phyloP scores from a whole-genome alignment of 2,329 filamentous ascomycete genomes.

The Fusarium euwallaceae region DNA sequence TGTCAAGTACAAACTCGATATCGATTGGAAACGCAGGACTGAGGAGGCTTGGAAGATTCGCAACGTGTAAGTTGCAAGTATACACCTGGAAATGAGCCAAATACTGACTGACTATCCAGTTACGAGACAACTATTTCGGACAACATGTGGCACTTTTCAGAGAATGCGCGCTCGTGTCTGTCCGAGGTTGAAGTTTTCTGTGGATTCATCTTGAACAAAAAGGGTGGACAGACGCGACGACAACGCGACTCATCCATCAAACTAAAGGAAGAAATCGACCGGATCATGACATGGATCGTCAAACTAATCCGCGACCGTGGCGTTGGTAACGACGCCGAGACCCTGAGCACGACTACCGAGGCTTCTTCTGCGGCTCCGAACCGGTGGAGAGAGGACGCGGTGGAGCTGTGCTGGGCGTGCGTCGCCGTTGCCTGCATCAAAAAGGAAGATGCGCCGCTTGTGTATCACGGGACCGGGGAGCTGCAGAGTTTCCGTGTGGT shows the following conservation, averaged over 20 bases:
- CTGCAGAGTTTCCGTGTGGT: slow-evolving; percentile 55
- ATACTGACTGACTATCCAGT: slow-evolving; percentile 46
- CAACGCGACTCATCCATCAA: slow-evolving; percentile 66
- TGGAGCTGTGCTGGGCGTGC: slow-evolving; percentile 54
- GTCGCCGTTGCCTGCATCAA: slow-evolving; percentile 46
- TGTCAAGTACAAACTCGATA: slow-evolving; percentile 28
- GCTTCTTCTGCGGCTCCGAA: background rate
- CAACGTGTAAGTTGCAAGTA: slow-evolving; percentile 58
- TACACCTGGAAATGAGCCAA: slow-evolving; percentile 46
- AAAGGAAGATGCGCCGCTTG: background rate
- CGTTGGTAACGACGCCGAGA: slow-evolving; percentile 23
- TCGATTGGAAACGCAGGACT: slow-evolving; percentile 52
- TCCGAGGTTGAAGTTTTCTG: slow-evolving; percentile 68
- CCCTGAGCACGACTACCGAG: slow-evolving; percentile 22
- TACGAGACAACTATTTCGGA: slow-evolving; percentile 61
- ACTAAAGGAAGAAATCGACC: slow-evolving; percentile 65
- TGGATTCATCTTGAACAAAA: slow-evolving; percentile 67
- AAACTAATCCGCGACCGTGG: slow-evolving; percentile 48
- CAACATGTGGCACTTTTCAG: slow-evolving; percentile 58
- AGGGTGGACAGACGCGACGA: slow-evolving; percentile 61
- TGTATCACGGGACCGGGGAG: slow-evolving; percentile 31
- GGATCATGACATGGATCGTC: slow-evolving; percentile 58
- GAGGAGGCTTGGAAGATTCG: slow-evolving; percentile 60
- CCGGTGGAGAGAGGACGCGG: slow-evolving; percentile 42
- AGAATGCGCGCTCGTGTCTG: slow-evolving; percentile 59